Percentiles rank a stretch among this genome's conserved stretches.
phyloP scores from a whole-genome alignment of 139 green algal genomes.

The Pleodorina starrii region DNA sequence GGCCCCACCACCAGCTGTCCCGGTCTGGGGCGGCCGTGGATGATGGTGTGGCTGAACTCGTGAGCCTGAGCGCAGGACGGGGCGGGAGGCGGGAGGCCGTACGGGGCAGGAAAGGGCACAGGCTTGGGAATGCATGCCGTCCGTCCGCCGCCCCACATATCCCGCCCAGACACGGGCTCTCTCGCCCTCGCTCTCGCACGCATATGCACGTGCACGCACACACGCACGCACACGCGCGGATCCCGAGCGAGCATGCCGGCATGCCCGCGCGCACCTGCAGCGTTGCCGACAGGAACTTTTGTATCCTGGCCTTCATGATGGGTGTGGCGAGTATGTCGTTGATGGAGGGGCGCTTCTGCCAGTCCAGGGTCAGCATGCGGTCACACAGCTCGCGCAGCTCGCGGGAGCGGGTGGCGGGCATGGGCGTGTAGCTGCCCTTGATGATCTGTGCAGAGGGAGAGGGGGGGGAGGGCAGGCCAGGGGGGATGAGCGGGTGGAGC shows the following conservation, averaged over 20 bases:
- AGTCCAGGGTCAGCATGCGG: conserved; percentile 71
- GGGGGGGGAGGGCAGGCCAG: no score
- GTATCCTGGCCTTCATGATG: conserved; percentile 70
- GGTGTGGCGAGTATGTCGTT: conserved; percentile 77
- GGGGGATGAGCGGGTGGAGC: background rate
- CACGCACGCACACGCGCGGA: background rate
- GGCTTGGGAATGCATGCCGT: background rate
- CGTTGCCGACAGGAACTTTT: conserved; percentile 72
- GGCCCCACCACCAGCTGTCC: conserved; percentile 67
- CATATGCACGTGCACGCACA: background rate
- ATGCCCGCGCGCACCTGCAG: conserved; percentile 71
- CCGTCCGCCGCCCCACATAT: background rate
- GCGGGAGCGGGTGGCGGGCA: conserved; percentile 54
- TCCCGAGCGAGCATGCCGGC: no score
- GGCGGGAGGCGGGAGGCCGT: background rate
- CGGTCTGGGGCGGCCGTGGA: conserved; percentile 67
- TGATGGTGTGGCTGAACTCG: conserved; percentile 80
- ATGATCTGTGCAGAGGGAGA: no score
- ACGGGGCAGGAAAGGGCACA: background rate
- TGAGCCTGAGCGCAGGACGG: conserved; percentile 16
- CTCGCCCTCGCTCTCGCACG: background rate
- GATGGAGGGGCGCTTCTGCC: conserved; percentile 70
- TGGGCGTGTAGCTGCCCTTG: conserved; percentile 62
- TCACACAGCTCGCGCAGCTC: conserved; percentile 73
- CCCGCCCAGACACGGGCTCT: no score